Conservation (phyloP, 2,329 filamentous ascomycete genomes). For the Sclerotinia glacialis region DNA sequence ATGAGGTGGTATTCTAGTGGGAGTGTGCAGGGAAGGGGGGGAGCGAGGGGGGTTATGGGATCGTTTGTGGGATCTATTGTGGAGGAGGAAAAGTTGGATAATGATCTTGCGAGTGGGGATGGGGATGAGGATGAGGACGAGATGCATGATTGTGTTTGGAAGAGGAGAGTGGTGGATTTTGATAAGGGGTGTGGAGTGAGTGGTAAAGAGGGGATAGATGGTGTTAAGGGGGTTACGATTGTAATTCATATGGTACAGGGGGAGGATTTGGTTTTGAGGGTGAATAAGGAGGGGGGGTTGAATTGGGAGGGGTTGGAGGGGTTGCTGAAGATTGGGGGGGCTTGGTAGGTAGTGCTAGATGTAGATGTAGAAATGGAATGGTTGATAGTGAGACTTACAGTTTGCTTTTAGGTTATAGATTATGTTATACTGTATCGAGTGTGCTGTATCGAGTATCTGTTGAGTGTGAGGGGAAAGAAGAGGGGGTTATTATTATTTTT, state of each 20-base stretch:
- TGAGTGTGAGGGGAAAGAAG: too few relatives aligned
- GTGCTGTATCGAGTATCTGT: too few relatives aligned
- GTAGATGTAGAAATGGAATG: too few relatives aligned
- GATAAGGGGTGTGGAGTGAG: too few relatives aligned
- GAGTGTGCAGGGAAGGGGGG: neutral
- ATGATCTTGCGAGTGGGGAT: neutral
- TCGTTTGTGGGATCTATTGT: too few relatives aligned
- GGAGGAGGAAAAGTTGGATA: neutral
- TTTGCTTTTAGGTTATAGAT: too few relatives aligned
- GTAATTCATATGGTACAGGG: constrained; percentile 29
- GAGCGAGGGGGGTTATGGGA: neutral
- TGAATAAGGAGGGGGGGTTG: neutral
- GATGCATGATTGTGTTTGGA: constrained; percentile 33
- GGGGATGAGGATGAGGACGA: neutral
- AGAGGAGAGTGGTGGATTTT: constrained; percentile 25
- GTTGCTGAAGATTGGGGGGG: neutral
- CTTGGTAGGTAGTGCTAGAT: neutral
- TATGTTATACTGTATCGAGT: too few relatives aligned
- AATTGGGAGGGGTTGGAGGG: constrained; percentile 1
- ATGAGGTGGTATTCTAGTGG: neutral
- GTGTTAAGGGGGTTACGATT: constrained; percentile 33
- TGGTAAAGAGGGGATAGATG: neutral
- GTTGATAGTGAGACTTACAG: neutral
- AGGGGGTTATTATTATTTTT: too few relatives aligned
- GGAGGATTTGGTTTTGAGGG: constrained; percentile 34